Evolutionary conservation across 148 eudicot genomes (phyloP), one percentile per base, ranked within the genome.

Genomic region (Camellia lanceoleosa): DNA sequence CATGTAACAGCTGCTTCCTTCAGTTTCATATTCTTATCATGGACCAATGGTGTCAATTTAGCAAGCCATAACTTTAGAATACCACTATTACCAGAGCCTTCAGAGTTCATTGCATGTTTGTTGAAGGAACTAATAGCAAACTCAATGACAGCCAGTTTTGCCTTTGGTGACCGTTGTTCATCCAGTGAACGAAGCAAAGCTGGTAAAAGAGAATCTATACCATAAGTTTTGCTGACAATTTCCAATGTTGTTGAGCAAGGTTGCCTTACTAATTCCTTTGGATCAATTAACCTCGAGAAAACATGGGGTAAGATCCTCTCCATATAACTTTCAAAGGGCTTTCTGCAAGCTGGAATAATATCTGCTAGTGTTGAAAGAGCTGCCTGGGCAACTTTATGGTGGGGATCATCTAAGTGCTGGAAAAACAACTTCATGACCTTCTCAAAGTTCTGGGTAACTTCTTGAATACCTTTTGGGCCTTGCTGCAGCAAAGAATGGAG

Each of bases 311-410:
- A 72, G 67, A 92, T 94, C 83, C 99, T 94, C 87, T 96, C 99
- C 93, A 94, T 91, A 80, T 92, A 96, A 87, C 91, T 93, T 82
- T 96, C 99, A 85, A 96, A 96, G 72, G 94, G 98, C 88, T 89
- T 96, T 78, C 92, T 86, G 81, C 97, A 96, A 84, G 97, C 85
- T n/a, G 99, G 93, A 46, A 96, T 96, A 62, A 96, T 81, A 75
- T 96, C 99, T 38, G 98, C 90, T 79, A 96, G 98, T n/a, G 99
- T 92, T 76, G 92, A 90, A 60, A 96, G 99, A 75, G 99, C 99
- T 66, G 99, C 98, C 85, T 96, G 99, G 30, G 99, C 99, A 76
- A 96, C 95, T 85, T 96, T 96, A 84, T 96, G 99, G 86, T 96
- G 99, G 41, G 99, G 99, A 88, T 96, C 99, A 87, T 96, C 99